These are phyloP conservation scores for Solanum rostratum DNA, from an alignment of 257 asterid genomes.

Conservation along the genomic window DNA sequence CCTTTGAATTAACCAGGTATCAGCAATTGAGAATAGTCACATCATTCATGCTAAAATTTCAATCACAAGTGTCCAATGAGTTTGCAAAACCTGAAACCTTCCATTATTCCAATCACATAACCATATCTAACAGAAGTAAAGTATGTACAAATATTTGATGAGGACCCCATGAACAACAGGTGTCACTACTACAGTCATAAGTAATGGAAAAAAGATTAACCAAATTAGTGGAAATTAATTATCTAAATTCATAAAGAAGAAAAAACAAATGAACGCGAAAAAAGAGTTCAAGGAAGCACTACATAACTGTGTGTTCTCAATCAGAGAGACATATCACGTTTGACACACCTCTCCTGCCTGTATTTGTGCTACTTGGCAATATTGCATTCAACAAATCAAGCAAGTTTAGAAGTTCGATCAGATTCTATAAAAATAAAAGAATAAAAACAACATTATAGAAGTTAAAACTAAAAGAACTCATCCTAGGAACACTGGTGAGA, in stretches of 20 bases:
- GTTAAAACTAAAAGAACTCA: neutral
- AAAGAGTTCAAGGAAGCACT: neutral
- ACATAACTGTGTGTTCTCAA: neutral
- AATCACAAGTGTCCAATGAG: neutral
- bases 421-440: neutral
- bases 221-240: neutral
- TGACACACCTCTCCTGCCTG: neutral
- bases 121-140: neutral
- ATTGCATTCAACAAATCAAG: neutral
- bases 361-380: neutral
- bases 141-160: neutral
- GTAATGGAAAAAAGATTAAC: neutral
- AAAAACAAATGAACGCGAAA: neutral
- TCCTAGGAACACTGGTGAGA: neutral
- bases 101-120: neutral
- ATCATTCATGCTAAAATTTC: neutral
- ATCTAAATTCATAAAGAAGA: neutral
- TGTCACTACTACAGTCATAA: neutral
- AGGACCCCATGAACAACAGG: neutral
- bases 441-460: neutral
- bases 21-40: neutral
- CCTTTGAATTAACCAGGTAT: neutral
- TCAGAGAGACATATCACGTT: neutral
- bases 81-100: neutral
- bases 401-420: neutral